phyloP scores from a whole-genome alignment of 371 early-diverging fungal species.

The Parasitella parasitica region DNA sequence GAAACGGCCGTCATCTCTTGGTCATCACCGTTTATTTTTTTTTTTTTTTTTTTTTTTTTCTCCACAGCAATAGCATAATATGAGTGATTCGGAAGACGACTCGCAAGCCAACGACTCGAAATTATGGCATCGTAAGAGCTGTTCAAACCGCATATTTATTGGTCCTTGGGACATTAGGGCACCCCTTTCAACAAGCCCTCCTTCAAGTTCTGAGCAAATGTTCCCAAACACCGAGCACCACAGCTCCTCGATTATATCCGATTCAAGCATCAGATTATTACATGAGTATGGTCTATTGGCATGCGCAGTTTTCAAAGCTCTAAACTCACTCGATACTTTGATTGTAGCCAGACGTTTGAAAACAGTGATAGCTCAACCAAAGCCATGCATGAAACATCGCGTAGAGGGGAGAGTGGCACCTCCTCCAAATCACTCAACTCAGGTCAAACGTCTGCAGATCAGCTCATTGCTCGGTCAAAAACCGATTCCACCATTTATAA shows the following conservation, averaged over 20 bases:
- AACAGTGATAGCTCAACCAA: neutral
- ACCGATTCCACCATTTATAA: neutral
- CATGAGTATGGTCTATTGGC: neutral
- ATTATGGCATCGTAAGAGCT: constrained; percentile 21
- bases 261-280: neutral
- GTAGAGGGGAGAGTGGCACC: neutral
- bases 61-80: neutral
- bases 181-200: neutral
- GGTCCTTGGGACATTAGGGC: constrained; percentile 32
- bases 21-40: neutral
- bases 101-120: neutral
- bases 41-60: neutral
- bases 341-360: neutral
- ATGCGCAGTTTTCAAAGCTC: too few relatives aligned
- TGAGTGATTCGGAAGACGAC: neutral
- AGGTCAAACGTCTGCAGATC: neutral
- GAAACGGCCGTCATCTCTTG: constrained; percentile 4
- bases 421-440: neutral
- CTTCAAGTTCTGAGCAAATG: neutral
- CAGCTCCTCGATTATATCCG: neutral
- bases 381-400: neutral
- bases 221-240: neutral
- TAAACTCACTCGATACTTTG: too few relatives aligned
- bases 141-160: constrained; percentile 27
- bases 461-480: constrained; percentile 9